Conservation (phyloP, 352 stramenopile species). For the Phytophthora tubulina region DNA sequence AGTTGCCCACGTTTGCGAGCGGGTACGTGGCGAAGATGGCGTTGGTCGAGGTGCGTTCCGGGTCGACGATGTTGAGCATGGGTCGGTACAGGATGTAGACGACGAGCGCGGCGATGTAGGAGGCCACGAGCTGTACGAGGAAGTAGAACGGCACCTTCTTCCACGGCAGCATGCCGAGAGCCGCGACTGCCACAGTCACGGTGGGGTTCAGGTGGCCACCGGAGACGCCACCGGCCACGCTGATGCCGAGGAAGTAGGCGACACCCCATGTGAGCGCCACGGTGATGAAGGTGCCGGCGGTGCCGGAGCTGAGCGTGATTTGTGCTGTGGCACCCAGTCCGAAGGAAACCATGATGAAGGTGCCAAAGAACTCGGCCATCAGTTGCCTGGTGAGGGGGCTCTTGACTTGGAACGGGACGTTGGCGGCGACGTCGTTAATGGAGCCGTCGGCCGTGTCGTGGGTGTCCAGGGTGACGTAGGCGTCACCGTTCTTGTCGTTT, state of each 20-base stretch:
- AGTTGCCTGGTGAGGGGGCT: conserved; percentile 53
- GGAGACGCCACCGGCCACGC: conserved; percentile 52
- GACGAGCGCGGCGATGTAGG: conserved; percentile 48
- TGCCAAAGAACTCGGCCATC: conserved; percentile 64
- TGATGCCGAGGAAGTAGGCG: conserved; percentile 66
- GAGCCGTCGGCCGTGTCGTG: conserved; percentile 23
- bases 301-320: conserved; percentile 48
- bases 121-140: conserved; percentile 47
- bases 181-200: conserved; percentile 54
- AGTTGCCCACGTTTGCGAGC: conserved; percentile 41
- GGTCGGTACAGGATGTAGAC: conserved; percentile 64
- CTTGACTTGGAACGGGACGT: conserved; percentile 34
- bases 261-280: conserved; percentile 67
- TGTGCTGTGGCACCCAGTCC: conserved; percentile 57
- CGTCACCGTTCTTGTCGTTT: conserved; percentile 28
- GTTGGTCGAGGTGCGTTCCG: conserved; percentile 38
- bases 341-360: conserved; percentile 62
- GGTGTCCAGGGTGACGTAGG: conserved; percentile 30
- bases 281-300: conserved; percentile 56
- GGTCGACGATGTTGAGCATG: conserved; percentile 55
- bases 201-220: conserved; percentile 69
- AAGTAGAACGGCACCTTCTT: conserved; percentile 58
- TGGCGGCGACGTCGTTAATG: conserved; percentile 13
- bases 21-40: conserved; percentile 54
- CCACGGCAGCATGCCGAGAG: conserved; percentile 55